Evolutionary conservation across 2,329 filamentous ascomycete species (phyloP).

Genomic region (Chaetomiaceae sp.): DNA sequence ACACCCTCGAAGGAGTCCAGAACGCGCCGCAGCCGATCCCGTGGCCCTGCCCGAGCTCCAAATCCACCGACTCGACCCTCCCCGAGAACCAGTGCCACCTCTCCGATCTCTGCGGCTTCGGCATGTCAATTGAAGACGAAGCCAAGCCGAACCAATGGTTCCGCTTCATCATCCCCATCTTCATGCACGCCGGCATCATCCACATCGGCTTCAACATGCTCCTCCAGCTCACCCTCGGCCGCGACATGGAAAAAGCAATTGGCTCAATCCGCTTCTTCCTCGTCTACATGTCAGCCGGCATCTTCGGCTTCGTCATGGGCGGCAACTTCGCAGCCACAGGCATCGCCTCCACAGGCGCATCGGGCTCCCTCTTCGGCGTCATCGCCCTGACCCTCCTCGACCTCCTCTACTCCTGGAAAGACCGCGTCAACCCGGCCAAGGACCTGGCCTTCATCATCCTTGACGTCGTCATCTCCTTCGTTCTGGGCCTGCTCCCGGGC

Average conservation of each 20-base stretch:
- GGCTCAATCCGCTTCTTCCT: conserved; percentile 82
- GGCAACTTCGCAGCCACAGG: conserved; percentile 85
- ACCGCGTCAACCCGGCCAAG: conserved; percentile 69
- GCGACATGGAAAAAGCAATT: conserved; percentile 89
- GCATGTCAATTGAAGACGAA: conserved; percentile 39
- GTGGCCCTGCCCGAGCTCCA: conserved; percentile 82
- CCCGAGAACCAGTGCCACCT: conserved; percentile 62
- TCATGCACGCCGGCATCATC: conserved; percentile 87
- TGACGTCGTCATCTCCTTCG: conserved; percentile 85
- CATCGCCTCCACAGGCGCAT: conserved; percentile 81
- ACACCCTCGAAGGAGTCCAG: conserved; percentile 65
- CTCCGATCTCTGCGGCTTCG: conserved; percentile 78
- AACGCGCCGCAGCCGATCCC: conserved; percentile 42
- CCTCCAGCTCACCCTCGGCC: conserved; percentile 80
- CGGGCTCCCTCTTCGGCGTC: conserved; percentile 85
- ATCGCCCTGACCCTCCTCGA: conserved; percentile 85
- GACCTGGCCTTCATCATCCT: conserved; percentile 84
- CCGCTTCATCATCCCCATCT: conserved; percentile 92
- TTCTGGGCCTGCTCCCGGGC: conserved; percentile 83
- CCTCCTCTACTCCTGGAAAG: conserved; percentile 85
- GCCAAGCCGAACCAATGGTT: conserved; percentile 89
- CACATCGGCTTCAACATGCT: conserved; percentile 96
- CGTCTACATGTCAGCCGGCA: conserved; percentile 85
- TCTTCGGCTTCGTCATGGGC: conserved; percentile 92
- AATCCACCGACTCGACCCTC: conserved; percentile 48